Conservation (phyloP, 495 filamentous ascomycete genomes). For the Parachaetomium inaequale region DNA sequence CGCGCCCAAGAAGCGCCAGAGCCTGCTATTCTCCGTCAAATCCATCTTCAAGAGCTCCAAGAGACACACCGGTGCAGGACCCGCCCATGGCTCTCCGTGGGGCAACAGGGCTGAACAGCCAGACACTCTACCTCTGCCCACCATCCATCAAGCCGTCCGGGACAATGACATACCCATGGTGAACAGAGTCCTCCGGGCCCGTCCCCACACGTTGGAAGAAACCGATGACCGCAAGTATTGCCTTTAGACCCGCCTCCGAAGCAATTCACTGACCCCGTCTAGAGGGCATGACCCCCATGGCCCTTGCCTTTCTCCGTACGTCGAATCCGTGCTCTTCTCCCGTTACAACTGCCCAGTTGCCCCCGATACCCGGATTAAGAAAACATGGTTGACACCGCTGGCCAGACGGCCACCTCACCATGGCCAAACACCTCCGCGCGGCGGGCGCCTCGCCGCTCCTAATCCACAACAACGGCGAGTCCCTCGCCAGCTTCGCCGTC, state of each 20-base stretch:
- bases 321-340: no score
- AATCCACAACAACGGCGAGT: constrained; percentile 12
- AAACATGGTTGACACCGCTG: no score
- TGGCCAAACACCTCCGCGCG: not conserved
- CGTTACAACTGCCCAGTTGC: not conserved
- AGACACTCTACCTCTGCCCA: not conserved
- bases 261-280: not conserved
- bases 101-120: not conserved
- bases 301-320: constrained; percentile 13
- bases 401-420: not conserved
- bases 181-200: not conserved
- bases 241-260: not conserved
- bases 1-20: not conserved
- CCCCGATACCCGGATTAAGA: no score
- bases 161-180: not conserved
- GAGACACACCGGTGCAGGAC: not conserved
- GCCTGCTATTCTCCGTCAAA: not conserved
- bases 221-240: not conserved
- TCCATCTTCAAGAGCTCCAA: not conserved
- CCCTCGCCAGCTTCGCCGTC: constrained; percentile 5
- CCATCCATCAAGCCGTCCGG: not conserved
- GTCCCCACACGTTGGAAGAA: not conserved
- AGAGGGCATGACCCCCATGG: constrained; percentile 16
- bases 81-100: not conserved
- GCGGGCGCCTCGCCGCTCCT: not conserved